Evolutionary conservation across 371 early-diverging fungal genomes (phyloP).

Genomic region (Mucor saturninus): DNA sequence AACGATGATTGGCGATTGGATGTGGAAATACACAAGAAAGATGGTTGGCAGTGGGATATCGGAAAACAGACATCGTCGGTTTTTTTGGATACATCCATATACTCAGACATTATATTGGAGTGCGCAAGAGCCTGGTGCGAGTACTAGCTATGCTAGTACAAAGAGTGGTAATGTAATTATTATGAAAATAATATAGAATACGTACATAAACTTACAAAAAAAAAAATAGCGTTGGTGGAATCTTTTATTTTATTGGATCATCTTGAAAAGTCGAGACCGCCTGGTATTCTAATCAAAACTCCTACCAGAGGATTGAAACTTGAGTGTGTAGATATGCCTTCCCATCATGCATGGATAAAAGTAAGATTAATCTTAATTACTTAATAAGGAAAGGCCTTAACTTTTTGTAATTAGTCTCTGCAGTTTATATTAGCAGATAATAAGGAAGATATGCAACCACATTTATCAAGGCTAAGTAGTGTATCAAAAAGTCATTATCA

Average conservation of each 20-base stretch:
- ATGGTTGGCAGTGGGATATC: slow-evolving; percentile 50
- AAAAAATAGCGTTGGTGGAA: slow-evolving; percentile 44
- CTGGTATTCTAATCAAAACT: slow-evolving; percentile 63
- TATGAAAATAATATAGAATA: neutral
- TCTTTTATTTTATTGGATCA: slow-evolving; percentile 44
- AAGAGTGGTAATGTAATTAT: slow-evolving; percentile 43
- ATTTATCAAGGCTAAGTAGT: neutral
- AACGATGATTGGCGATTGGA: slow-evolving; percentile 74
- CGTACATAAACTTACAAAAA: neutral
- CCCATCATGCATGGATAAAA: slow-evolving; percentile 64
- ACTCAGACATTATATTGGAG: slow-evolving; percentile 77
- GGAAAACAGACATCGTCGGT: slow-evolving; percentile 67
- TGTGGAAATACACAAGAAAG: slow-evolving; percentile 73
- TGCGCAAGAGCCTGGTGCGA: slow-evolving; percentile 60
- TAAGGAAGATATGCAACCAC: neutral
- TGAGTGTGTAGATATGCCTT: slow-evolving; percentile 59
- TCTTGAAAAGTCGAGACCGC: slow-evolving; percentile 39
- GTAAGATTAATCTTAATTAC: neutral
- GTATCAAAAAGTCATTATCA: slow-evolving; percentile 2
- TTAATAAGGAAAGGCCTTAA: neutral
- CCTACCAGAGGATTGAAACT: slow-evolving; percentile 61
- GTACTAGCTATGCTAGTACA: slow-evolving; percentile 36
- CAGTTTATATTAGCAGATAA: neutral
- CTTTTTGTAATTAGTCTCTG: neutral
- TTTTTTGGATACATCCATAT: slow-evolving; percentile 81